These are phyloP conservation scores for Alnus rubra DNA, from an alignment of 306 rosid species.

Conservation along the genomic window DNA sequence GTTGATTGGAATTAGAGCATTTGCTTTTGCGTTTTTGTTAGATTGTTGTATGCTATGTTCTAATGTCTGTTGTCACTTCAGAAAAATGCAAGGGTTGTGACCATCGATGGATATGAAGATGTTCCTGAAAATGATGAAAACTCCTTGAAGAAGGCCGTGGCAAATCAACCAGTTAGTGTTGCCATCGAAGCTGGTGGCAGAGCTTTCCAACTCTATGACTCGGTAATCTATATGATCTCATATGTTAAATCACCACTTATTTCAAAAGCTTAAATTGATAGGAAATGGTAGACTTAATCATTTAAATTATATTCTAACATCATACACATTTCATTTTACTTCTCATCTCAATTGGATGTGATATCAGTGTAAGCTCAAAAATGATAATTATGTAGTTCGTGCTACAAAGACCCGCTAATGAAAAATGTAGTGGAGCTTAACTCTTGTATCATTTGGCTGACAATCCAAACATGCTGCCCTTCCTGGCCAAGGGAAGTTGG, in stretches of 20 bases:
- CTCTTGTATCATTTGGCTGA: no score
- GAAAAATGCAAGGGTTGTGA: slow-evolving; percentile 73
- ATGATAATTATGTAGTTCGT: neutral
- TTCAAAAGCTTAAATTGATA: no score
- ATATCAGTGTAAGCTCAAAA: neutral
- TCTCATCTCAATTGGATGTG: neutral
- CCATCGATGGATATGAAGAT: slow-evolving; percentile 77
- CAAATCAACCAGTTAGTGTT: slow-evolving; percentile 75
- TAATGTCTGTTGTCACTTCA: slow-evolving; percentile 16
- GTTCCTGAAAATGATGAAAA: slow-evolving; percentile 76
- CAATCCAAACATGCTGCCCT: neutral
- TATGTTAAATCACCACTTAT: neutral
- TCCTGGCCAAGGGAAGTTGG: slow-evolving; percentile 8
- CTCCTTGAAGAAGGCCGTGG: slow-evolving; percentile 70
- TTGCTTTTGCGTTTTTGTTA: neutral
- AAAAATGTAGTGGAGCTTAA: no score
- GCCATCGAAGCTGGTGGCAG: slow-evolving; percentile 98
- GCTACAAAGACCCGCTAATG: neutral
- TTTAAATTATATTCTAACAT: no score
- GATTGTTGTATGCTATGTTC: neutral
- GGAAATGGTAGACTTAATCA: no score
- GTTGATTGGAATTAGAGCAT: neutral
- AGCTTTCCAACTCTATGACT: slow-evolving; percentile 76
- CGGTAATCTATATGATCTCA: slow-evolving; percentile 41
- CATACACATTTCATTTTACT: neutral